Evolutionary conservation across 306 rosid species (phyloP).

Genomic region (Macrotyloma uniflorum): DNA sequence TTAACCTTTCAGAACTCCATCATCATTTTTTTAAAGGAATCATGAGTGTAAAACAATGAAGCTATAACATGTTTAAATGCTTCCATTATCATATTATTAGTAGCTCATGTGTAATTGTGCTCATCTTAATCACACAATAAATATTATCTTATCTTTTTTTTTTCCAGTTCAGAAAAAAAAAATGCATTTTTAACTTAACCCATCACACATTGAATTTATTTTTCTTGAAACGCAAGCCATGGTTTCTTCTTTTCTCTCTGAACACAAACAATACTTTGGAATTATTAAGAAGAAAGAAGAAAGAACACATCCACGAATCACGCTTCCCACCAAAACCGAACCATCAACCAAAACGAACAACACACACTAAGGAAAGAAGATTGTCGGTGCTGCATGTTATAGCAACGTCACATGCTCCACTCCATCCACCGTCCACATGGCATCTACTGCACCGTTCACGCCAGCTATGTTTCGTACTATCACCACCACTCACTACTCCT

Average conservation of each 20-base stretch:
- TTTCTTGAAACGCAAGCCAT: conserved; percentile 9
- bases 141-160: no score
- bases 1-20: neutral
- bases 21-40: neutral
- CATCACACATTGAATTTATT: neutral
- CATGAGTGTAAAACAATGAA: neutral
- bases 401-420: conserved; percentile 19
- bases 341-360: neutral
- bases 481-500: neutral
- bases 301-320: conserved; percentile 31
- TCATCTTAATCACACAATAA: no score
- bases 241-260: neutral
- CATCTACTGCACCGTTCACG: neutral
- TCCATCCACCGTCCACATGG: conserved; percentile 45
- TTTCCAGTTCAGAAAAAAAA: no score
- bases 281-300: conserved; percentile 25
- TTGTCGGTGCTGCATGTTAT: conserved; percentile 56
- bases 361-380: neutral
- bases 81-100: neutral
- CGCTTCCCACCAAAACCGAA: conserved; percentile 32
- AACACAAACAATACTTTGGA: neutral
- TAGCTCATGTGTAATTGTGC: neutral
- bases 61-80: neutral
- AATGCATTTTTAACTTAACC: no score
- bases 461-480: neutral